These are phyloP conservation scores for Coemansia sp. DNA, from an alignment of 192 early-diverging fungal species.

Conservation along the genomic window DNA sequence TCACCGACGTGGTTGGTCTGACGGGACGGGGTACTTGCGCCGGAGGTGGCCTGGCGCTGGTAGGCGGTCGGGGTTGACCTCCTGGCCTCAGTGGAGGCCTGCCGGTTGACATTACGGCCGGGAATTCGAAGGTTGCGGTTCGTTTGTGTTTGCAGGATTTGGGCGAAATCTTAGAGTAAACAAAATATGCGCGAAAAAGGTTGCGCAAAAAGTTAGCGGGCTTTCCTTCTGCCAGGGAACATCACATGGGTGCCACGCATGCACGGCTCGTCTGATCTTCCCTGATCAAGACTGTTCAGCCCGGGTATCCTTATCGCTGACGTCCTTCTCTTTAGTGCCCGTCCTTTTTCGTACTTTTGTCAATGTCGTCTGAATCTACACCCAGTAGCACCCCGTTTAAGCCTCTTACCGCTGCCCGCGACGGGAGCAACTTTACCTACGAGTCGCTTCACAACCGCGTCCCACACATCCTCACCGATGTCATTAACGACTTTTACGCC, in stretches of 20 bases:
- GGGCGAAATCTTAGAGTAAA: neutral
- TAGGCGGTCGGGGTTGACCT: neutral
- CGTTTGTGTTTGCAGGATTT: neutral
- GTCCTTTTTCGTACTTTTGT: neutral
- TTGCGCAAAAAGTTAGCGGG: neutral
- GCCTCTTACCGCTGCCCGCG: slow-evolving; percentile 61
- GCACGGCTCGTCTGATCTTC: neutral
- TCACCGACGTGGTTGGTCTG: neutral
- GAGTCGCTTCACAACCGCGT: slow-evolving; percentile 70
- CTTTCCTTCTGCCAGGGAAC: neutral
- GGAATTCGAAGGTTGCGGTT: neutral
- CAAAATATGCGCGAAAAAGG: neutral
- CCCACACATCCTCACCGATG: slow-evolving; percentile 80
- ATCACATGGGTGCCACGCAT: neutral
- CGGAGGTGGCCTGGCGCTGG: neutral
- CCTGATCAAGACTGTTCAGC: neutral
- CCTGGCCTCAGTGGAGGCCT: neutral
- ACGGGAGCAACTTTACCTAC: slow-evolving; percentile 74
- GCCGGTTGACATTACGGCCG: neutral
- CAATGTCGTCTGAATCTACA: slow-evolving; percentile 23
- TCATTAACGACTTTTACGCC: slow-evolving; percentile 69
- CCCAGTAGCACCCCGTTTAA: slow-evolving; percentile 58
- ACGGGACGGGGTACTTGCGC: neutral
- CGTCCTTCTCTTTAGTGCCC: neutral
- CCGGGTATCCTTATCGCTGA: neutral